Base-by-base conservation (phyloP, 345 rosid species). In the Populus alba region DNA sequence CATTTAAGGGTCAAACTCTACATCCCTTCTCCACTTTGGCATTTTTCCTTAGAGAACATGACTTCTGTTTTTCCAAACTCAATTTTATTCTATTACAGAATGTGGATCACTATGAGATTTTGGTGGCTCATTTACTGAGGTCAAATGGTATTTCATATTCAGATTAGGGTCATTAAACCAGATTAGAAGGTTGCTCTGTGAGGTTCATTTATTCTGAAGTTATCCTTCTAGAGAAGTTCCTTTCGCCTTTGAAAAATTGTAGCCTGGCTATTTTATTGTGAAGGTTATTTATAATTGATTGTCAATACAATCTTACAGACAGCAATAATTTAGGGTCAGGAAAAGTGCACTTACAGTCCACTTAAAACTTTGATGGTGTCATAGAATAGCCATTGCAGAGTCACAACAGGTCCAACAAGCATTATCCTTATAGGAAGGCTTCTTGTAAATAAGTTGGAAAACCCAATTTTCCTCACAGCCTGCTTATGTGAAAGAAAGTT, bases 401-500 rank as follows among this genome's bases (percentile, higher is more conserved):
- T 86, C 61, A 90, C 87, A 63, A 77, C 88, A 73, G 94, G 92
- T 76, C 92, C 89, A 73, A 90, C 90, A 20, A 90, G 88, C 8
- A 87, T 67, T 85, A 89, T 87, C 72, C 94, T 80, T 63, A 87
- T 83, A 72, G 91, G 85, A 75, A 90, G 92, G 79, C 92, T 87
- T 84, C 91, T 86, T 1, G 92, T 89, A 77, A 90, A 90, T 25
- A 90, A 82, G 79, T 89, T 87, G 81, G 81, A 71, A 59, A 86
- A 47, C 51, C 94, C 92, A 77, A 89, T 87, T 77, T 87, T 89
- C 78, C 82, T 87, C 74, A 89, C 80, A 80, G 90, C 92, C 92
- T 90, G 76, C 73, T 63, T 65, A 41, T 78, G 38, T 66, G 20
- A 73, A 71, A 67, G 80, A 27, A 45, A 59, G 75, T 11, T 74